Percentiles rank a stretch among this genome's conserved stretches.
Evolutionary conservation across 2,329 filamentous ascomycete genomes (phyloP).

Genomic region (Macrophomina phaseolina): DNA sequence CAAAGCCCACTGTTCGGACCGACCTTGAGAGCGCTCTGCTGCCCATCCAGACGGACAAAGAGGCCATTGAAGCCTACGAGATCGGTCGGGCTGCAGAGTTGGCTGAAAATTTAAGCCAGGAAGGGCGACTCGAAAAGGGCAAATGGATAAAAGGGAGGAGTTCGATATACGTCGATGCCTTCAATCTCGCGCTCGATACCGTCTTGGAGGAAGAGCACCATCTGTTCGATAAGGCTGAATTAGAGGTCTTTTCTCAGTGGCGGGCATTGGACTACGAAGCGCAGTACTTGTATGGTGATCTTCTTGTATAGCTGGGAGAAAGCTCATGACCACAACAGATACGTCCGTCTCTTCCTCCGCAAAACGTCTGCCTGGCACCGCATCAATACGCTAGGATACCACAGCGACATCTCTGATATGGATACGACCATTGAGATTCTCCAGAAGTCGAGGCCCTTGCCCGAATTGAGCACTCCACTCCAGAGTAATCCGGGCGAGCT

Average conservation of each 20-base stretch:
- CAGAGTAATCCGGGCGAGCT: slow-evolving; percentile 56
- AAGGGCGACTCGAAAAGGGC: slow-evolving; percentile 45
- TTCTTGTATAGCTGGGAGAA: not conserved
- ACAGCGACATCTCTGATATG: slow-evolving; percentile 80
- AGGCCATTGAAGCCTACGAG: slow-evolving; percentile 83
- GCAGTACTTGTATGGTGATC: slow-evolving; percentile 78
- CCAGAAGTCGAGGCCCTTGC: slow-evolving; percentile 64
- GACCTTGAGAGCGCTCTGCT: slow-evolving; percentile 76
- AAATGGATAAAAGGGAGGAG: slow-evolving; percentile 78
- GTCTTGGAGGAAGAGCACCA: slow-evolving; percentile 89
- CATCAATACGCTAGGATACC: slow-evolving; percentile 75
- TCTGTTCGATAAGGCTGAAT: slow-evolving; percentile 82
- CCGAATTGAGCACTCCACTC: slow-evolving; percentile 46
- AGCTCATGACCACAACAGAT: slow-evolving; percentile 57
- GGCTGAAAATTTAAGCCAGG: slow-evolving; percentile 32
- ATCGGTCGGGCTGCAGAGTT: slow-evolving; percentile 64
- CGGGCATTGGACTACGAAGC: slow-evolving; percentile 76
- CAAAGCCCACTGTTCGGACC: slow-evolving; percentile 51
- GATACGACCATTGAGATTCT: slow-evolving; percentile 68
- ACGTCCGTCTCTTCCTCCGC: slow-evolving; percentile 89
- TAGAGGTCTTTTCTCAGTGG: slow-evolving; percentile 79
- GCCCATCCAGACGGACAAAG: slow-evolving; percentile 67
- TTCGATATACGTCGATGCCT: slow-evolving; percentile 96
- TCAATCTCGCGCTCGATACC: slow-evolving; percentile 88
- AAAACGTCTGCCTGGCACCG: slow-evolving; percentile 94